Percentiles rank a stretch among this genome's conserved stretches.
These are phyloP conservation scores for Aleurites moluccanus DNA, from an alignment of 441 rosid species.

Conservation along the genomic window DNA sequence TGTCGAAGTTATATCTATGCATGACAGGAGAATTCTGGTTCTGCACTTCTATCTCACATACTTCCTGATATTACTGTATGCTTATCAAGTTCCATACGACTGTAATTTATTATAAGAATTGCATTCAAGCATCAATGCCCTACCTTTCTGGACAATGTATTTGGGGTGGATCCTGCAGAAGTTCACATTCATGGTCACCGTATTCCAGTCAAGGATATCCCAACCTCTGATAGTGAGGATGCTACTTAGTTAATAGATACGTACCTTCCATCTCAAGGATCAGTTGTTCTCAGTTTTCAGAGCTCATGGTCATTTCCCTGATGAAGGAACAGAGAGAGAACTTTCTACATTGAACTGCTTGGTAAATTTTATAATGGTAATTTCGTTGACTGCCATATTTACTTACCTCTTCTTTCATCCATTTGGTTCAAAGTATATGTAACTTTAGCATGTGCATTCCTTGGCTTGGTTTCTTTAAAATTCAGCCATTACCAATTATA, in stretches of 20 bases:
- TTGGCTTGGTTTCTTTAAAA: constrained; percentile 57
- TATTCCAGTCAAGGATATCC: constrained; percentile 51
- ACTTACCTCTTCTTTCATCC: constrained; percentile 60
- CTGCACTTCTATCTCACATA: not conserved
- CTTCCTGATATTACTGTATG: not conserved
- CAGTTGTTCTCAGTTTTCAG: constrained; percentile 64
- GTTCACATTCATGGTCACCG: constrained; percentile 84
- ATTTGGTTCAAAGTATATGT: constrained; percentile 66
- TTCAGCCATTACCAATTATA: constrained; percentile 46
- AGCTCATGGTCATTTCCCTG: constrained; percentile 62
- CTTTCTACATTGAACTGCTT: constrained; percentile 64
- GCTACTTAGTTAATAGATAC: constrained; percentile 67
- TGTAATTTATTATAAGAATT: constrained; percentile 87
- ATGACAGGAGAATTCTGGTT: not conserved
- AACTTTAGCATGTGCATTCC: constrained; percentile 55
- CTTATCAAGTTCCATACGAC: not conserved
- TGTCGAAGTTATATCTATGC: not conserved
- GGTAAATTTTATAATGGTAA: constrained; percentile 49
- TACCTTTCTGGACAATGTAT: constrained; percentile 81
- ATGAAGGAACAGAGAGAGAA: constrained; percentile 53
- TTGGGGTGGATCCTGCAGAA: constrained; percentile 86
- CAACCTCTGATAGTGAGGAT: constrained; percentile 50
- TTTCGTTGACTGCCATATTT: constrained; percentile 58
- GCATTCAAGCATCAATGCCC: constrained; percentile 83
- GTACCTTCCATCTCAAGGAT: constrained; percentile 70